Conservation (phyloP, 2,329 filamentous ascomycete genomes). For the Penicillium brasilianum region DNA sequence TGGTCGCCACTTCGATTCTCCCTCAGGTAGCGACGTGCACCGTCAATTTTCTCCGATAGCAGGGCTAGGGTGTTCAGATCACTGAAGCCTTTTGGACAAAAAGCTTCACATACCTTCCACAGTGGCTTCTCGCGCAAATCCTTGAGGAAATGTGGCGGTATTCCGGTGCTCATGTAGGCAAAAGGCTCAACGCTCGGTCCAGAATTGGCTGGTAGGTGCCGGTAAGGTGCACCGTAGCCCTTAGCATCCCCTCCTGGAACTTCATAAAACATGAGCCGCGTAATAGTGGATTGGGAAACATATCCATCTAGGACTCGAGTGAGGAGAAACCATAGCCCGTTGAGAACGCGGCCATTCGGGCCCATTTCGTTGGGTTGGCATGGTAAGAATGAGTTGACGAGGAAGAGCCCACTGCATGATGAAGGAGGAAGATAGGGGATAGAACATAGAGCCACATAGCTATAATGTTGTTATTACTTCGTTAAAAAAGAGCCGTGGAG, state of each 20-base stretch:
- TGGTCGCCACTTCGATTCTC: background rate
- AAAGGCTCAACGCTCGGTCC: background rate
- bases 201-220: background rate
- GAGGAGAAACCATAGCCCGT: background rate
- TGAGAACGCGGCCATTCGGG: background rate
- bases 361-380: constrained; percentile 15
- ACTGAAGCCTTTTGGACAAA: constrained; percentile 1
- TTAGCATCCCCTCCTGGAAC: background rate
- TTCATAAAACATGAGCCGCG: background rate
- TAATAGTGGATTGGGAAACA: constrained; percentile 5
- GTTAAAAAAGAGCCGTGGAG: background rate
- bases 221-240: constrained; percentile 5
- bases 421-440: background rate
- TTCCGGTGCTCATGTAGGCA: background rate
- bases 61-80: background rate
- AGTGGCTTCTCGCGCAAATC: background rate
- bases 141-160: background rate
- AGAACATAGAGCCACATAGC: constrained; percentile 5
- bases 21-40: background rate
- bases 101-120: constrained; percentile 5
- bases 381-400: constrained; percentile 25
- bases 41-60: background rate
- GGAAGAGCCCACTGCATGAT: constrained; percentile 13
- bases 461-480: background rate
- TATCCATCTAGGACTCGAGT: constrained; percentile 1